Evolutionary conservation across 805 yeast genomes (phyloP).

Genomic region (Suhomyces pyralidae): DNA sequence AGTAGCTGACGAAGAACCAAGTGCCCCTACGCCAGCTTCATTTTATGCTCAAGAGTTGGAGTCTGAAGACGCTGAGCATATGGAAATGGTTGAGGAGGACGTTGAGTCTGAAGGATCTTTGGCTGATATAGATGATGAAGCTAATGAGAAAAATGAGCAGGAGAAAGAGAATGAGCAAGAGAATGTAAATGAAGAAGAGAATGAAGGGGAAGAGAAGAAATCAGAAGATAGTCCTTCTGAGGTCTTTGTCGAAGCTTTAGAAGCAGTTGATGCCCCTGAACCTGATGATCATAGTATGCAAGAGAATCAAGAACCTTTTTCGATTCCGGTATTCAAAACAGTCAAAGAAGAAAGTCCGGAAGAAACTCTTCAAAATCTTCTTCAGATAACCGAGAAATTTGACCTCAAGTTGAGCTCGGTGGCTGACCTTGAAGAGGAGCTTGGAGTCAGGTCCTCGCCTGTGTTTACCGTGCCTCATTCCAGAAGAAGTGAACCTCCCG

Average conservation of each 20-base stretch:
- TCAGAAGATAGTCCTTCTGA: background rate
- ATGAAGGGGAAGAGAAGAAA: background rate
- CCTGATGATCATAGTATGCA: background rate
- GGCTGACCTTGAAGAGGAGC: slow-evolving; percentile 18
- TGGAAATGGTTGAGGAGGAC: slow-evolving; percentile 10
- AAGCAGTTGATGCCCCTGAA: background rate
- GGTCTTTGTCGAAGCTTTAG: background rate
- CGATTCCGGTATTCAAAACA: slow-evolving; percentile 25
- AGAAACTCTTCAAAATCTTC: slow-evolving; percentile 17
- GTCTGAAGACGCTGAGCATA: background rate
- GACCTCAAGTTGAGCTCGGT: slow-evolving; percentile 21
- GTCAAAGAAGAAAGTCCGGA: slow-evolving; percentile 25
- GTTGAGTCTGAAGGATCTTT: slow-evolving; percentile 16
- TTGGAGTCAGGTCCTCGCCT: slow-evolving; percentile 5
- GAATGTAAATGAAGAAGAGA: background rate
- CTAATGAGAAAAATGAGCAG: background rate
- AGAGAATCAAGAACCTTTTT: background rate
- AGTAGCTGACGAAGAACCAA: background rate
- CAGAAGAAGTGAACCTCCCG: background rate
- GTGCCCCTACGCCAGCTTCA: slow-evolving; percentile 13
- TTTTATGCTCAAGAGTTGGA: slow-evolving; percentile 7
- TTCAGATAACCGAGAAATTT: slow-evolving; percentile 23
- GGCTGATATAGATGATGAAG: slow-evolving; percentile 16
- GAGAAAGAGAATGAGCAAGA: background rate
- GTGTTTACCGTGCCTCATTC: background rate